A percentile compares a stretch with the other conserved stretches of the same genome.
phyloP scores from a whole-genome alignment of 2,329 filamentous ascomycete genomes.

The Cercospora sp. region DNA sequence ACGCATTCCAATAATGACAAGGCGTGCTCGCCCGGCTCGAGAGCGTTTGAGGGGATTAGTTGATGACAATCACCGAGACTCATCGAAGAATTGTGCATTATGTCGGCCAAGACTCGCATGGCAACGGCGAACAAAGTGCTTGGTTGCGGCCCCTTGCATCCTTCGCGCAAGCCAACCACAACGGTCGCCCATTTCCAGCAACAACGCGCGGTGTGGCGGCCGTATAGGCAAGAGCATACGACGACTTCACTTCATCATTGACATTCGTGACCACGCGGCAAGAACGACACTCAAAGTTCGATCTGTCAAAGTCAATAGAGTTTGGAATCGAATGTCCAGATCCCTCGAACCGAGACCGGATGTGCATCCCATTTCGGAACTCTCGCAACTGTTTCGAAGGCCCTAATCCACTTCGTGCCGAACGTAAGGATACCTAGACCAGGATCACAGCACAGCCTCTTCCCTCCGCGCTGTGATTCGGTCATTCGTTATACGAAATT shows the following conservation, averaged over 20 bases:
- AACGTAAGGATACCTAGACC: background rate
- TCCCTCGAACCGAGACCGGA: background rate
- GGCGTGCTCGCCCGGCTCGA: background rate
- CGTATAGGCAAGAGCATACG: background rate
- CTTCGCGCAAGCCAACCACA: background rate
- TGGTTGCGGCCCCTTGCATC: background rate
- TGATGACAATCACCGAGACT: background rate
- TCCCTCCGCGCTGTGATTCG: background rate
- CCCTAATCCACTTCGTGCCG: background rate
- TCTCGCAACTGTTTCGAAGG: background rate
- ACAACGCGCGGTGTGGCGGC: background rate
- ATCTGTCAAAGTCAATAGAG: background rate
- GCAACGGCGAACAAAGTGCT: background rate
- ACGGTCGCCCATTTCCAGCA: background rate
- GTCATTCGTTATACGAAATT: background rate
- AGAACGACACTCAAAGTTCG: background rate
- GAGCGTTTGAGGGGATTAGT: background rate
- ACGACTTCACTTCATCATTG: background rate
- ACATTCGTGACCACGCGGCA: background rate
- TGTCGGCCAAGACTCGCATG: background rate
- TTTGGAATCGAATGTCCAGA: background rate
- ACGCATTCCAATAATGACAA: background rate
- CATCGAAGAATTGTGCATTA: background rate
- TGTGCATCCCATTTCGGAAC: background rate
- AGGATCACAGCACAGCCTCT: background rate